Evolutionary conservation across 2,329 filamentous ascomycete species (phyloP).

Genomic region (Neoascochyta sp.): DNA sequence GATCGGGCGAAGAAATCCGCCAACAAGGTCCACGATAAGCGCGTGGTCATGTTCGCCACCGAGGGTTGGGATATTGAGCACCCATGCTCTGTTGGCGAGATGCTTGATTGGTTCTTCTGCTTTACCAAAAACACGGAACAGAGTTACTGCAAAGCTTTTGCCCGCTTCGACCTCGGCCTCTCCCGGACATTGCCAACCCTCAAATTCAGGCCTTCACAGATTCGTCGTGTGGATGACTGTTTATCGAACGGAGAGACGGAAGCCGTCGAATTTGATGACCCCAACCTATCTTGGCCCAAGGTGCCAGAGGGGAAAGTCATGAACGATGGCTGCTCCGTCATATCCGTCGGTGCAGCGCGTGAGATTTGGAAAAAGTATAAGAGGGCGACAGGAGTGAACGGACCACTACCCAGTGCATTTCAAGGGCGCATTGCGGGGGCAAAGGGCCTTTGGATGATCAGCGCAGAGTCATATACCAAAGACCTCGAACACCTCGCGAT

Average conservation of each 20-base stretch:
- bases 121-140: conserved; percentile 35
- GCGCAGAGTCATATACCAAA: conserved; percentile 46
- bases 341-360: conserved; percentile 59
- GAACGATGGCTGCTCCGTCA: conserved; percentile 58
- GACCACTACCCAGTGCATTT: conserved; percentile 62
- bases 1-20: conserved; percentile 30
- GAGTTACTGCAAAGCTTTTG: conserved; percentile 41
- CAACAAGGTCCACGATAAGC: conserved; percentile 13
- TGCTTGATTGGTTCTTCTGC: conserved; percentile 43
- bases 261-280: conserved; percentile 38
- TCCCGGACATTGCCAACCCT: conserved; percentile 41
- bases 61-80: conserved; percentile 25
- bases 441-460: conserved; percentile 72
- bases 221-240: conserved; percentile 30
- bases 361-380: conserved; percentile 52
- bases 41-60: conserved; percentile 38
- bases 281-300: conserved; percentile 17
- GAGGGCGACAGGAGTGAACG: conserved; percentile 55
- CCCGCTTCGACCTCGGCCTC: conserved; percentile 42
- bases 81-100: conserved; percentile 15
- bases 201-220: conserved; percentile 37
- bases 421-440: conserved; percentile 69
- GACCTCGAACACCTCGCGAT: conserved; percentile 41
- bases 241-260: conserved; percentile 34
- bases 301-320: conserved; percentile 31